phyloP scores from a whole-genome alignment of 2,329 filamentous ascomycete genomes.

The Emericellopsis atlantica region DNA sequence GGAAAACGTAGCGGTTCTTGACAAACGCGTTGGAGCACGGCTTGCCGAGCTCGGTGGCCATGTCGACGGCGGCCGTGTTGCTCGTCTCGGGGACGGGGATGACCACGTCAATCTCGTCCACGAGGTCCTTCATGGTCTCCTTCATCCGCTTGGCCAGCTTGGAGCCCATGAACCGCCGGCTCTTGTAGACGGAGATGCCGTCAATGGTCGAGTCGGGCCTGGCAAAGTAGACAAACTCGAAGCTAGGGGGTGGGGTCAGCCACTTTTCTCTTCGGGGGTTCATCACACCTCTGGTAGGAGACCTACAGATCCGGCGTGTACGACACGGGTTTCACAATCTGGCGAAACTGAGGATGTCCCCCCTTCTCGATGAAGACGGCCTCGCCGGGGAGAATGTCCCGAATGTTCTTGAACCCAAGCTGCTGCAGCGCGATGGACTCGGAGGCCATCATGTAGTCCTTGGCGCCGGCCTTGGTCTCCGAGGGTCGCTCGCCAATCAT shows the following conservation, averaged over 20 bases:
- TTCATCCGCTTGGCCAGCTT: constrained; percentile 55
- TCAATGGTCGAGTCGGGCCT: constrained; percentile 75
- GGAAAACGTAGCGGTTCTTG: constrained; percentile 81
- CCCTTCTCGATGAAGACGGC: constrained; percentile 80
- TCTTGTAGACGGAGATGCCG: constrained; percentile 75
- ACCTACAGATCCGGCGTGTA: constrained; percentile 59
- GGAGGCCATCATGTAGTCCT: constrained; percentile 84
- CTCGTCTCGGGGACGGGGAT: constrained; percentile 67
- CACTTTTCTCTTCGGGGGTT: neutral
- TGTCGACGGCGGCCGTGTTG: constrained; percentile 65
- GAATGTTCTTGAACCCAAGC: constrained; percentile 64
- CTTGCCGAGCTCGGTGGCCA: constrained; percentile 64
- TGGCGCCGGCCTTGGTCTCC: constrained; percentile 44
- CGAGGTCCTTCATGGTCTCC: constrained; percentile 5
- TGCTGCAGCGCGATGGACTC: constrained; percentile 77
- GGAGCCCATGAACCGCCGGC: constrained; percentile 75
- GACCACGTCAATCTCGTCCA: constrained; percentile 69
- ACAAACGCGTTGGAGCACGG: constrained; percentile 74
- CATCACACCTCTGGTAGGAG: no score
- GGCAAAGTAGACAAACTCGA: constrained; percentile 82
- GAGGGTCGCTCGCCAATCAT: constrained; percentile 65
- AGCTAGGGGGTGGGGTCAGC: constrained; percentile 17
- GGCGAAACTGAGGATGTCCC: constrained; percentile 57
- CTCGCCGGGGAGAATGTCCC: constrained; percentile 70
- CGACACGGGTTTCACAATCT: constrained; percentile 53